Evolutionary conservation across 108 stramenopile species (phyloP).

Genomic region (Parmales sp.): DNA sequence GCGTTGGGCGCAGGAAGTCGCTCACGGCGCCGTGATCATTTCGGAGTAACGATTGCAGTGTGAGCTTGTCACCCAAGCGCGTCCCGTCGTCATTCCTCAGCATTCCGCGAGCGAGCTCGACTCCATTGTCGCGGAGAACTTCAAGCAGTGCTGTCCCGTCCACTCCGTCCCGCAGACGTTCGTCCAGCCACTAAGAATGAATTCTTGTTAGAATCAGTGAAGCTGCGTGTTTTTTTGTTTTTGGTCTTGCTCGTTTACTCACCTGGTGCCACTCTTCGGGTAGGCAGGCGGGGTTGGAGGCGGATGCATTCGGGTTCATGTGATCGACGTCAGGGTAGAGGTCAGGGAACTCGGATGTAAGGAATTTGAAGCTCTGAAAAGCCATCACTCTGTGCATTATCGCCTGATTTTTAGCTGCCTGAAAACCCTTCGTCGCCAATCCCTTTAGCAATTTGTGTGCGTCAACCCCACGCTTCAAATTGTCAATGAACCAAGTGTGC

Average conservation of each 20-base stretch:
- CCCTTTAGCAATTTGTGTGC: conserved; percentile 24
- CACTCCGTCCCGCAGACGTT: conserved; percentile 22
- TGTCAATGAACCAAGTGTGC: conserved; percentile 30
- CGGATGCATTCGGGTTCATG: conserved; percentile 12
- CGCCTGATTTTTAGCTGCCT: conserved; percentile 22
- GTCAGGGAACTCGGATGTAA: background rate
- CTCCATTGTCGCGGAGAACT: conserved; percentile 14
- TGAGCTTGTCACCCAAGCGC: background rate
- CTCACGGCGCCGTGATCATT: conserved; percentile 23
- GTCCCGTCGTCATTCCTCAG: conserved; percentile 4
- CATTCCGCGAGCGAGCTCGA: conserved; percentile 1
- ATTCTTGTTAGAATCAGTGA: too few relatives aligned
- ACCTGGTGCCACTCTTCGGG: conserved; percentile 15
- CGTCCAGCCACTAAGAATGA: too few relatives aligned
- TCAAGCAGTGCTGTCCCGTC: conserved; percentile 33
- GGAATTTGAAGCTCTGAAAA: background rate
- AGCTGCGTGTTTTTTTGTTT: too few relatives aligned
- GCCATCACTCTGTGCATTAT: conserved; percentile 31
- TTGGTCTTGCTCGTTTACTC: too few relatives aligned
- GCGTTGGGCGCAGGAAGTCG: conserved; percentile 17
- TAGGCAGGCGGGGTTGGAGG: conserved; percentile 10
- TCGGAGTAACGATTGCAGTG: conserved; percentile 22
- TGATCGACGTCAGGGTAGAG: background rate
- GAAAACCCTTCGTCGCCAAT: conserved; percentile 33
- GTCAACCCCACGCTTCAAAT: conserved; percentile 35